Percentiles rank a stretch among this genome's conserved stretches.
phyloP scores from a whole-genome alignment of 495 filamentous ascomycete genomes.

The Penicillium argentinense region DNA sequence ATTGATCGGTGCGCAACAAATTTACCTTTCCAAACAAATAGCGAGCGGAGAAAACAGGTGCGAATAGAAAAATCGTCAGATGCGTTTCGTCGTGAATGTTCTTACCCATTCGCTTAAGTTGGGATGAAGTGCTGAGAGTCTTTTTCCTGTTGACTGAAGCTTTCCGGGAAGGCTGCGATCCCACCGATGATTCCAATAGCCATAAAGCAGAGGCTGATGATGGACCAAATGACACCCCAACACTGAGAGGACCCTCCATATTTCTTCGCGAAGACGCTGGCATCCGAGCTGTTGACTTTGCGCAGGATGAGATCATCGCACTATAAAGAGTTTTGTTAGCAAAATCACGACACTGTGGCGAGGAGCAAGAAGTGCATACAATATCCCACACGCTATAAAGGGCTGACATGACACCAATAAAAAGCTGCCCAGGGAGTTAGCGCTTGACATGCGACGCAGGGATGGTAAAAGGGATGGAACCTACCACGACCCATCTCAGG shows the following conservation, averaged over 20 bases:
- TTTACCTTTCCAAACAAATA: too few relatives aligned
- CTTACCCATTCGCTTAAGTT: constrained; percentile 24
- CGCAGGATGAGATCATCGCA: constrained; percentile 82
- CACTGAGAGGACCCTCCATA: constrained; percentile 80
- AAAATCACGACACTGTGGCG: neutral
- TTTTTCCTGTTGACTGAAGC: constrained; percentile 63
- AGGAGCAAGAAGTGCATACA: constrained; percentile 38
- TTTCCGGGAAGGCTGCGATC: constrained; percentile 72
- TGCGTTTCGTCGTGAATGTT: neutral
- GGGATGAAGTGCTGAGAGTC: constrained; percentile 68
- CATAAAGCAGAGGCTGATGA: constrained; percentile 71
- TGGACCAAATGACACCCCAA: constrained; percentile 78
- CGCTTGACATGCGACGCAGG: neutral
- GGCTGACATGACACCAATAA: constrained; percentile 77
- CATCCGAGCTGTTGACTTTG: constrained; percentile 78
- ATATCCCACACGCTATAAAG: constrained; percentile 86
- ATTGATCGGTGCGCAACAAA: too few relatives aligned
- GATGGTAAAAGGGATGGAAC: neutral
- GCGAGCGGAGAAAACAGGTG: too few relatives aligned
- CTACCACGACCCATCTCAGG: constrained; percentile 67
- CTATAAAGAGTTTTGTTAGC: constrained; percentile 20
- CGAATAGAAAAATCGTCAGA: neutral
- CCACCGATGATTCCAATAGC: constrained; percentile 67
- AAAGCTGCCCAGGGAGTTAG: constrained; percentile 43
- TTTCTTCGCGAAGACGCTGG: constrained; percentile 74